Percentiles rank a stretch among this genome's conserved stretches.
Evolutionary conservation across 352 stramenopile species (phyloP).

Genomic region (Phytopythium aichiense): DNA sequence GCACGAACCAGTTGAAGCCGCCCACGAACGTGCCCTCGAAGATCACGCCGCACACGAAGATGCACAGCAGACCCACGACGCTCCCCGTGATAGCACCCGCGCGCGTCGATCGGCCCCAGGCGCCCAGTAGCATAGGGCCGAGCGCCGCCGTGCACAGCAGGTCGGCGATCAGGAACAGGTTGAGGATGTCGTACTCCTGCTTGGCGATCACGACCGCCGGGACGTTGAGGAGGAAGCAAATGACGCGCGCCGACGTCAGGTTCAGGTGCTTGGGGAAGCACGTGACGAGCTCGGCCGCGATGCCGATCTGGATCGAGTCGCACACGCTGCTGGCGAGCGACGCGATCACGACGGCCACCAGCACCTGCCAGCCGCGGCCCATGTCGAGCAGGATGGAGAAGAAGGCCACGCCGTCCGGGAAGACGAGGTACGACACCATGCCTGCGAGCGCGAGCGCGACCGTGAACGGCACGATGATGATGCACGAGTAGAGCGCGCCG

Average conservation of each 20-base stretch:
- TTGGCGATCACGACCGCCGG: conserved; percentile 64
- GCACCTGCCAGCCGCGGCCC: conserved; percentile 56
- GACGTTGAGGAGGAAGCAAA: conserved; percentile 66
- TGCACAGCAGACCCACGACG: conserved; percentile 53
- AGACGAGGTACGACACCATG: conserved; percentile 62
- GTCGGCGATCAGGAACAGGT: conserved; percentile 72
- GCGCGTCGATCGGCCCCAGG: conserved; percentile 45
- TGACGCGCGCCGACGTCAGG: conserved; percentile 44
- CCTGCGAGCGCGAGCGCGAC: conserved; percentile 56
- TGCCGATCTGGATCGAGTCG: conserved; percentile 75
- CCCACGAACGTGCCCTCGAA: conserved; percentile 62
- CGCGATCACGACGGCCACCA: conserved; percentile 65
- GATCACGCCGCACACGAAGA: conserved; percentile 62
- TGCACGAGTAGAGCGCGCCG: conserved; percentile 33
- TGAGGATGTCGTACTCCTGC: conserved; percentile 65
- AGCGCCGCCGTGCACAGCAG: conserved; percentile 69
- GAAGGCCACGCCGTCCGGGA: conserved; percentile 49
- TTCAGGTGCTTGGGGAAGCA: conserved; percentile 56
- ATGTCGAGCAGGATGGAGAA: conserved; percentile 77
- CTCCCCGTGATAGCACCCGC: conserved; percentile 44
- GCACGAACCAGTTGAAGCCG: conserved; percentile 71
- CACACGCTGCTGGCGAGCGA: conserved; percentile 57
- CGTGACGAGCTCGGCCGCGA: conserved; percentile 64
- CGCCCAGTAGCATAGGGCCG: conserved; percentile 63
- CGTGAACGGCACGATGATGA: conserved; percentile 67